phyloP scores from a whole-genome alignment of 179 eudicot genomes.

The Silene noctiflora region DNA sequence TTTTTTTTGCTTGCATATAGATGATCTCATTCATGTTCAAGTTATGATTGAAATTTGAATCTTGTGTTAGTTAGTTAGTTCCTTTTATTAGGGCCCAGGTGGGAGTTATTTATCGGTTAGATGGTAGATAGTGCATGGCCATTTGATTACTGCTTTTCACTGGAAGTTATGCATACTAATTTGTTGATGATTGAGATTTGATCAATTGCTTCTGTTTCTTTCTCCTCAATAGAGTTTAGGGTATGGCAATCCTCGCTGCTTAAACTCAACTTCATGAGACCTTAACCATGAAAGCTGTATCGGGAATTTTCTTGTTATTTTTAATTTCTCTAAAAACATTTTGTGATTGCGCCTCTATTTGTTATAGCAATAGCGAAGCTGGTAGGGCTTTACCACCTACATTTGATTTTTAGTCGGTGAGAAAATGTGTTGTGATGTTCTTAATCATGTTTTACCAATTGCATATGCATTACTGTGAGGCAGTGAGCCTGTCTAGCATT shows the following conservation, averaged over 20 bases:
- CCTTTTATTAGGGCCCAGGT: background rate
- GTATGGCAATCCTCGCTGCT: background rate
- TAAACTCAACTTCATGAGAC: conserved; percentile 9
- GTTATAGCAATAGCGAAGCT: no score
- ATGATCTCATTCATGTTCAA: background rate
- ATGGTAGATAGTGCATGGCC: background rate
- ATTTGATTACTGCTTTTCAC: background rate
- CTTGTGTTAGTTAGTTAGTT: background rate
- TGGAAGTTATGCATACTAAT: no score
- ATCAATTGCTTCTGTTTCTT: conserved; percentile 3
- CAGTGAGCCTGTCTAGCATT: no score
- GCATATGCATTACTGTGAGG: background rate
- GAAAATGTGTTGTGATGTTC: background rate
- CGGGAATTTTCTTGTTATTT: no score
- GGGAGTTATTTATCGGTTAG: background rate
- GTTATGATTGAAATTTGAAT: background rate
- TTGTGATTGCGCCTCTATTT: no score
- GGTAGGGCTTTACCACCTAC: background rate
- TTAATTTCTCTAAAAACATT: no score
- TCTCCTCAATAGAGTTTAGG: background rate
- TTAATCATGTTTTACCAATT: background rate
- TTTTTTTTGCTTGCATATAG: background rate
- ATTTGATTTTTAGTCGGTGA: background rate
- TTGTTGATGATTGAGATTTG: background rate
- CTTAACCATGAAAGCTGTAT: conserved; percentile 5